Evolutionary conservation across 352 stramenopile genomes (phyloP), one percentile per base, ranked within the genome.

Genomic region (Nothophytophthora sp.): DNA sequence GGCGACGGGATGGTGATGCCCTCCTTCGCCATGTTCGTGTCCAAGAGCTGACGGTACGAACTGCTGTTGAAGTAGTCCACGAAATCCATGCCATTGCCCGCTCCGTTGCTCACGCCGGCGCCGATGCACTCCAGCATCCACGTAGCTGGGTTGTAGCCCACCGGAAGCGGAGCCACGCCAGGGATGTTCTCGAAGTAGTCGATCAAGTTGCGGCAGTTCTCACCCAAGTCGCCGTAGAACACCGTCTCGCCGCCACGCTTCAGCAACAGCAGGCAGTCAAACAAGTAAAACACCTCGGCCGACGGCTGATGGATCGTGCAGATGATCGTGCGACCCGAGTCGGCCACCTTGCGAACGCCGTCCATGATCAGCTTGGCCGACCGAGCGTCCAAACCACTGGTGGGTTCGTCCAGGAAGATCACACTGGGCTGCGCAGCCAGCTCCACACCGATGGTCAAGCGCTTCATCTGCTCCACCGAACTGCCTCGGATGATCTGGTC

Each of bases 231-330:
- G 24, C 73, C 73, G 36, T 63, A 76, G 53, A 65, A 83, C 4
- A 68, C 55, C 2, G 55, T 70, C 44, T 62, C 28, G 16, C 72
- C 69, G 24, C 70, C 70, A 13, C 43, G 38, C 54, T 79, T 59
- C n/a, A 96, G 58, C 3, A 96, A 57, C 40, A 93, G 72, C 9
- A 92, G 24, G 32, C 70, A 69, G 60, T 94, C 81, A 59, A 94
- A 92, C 28, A 80, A 71, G 20, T 78, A 71, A 23, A 96, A 94
- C 2, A 96, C 74, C 37, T 92, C 74, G 6, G 73, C 75, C n/a
- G 70, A 76, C 13, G 88, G 88, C 65, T 97, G 88, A 53, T 97
- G 88, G 60, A 97, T 97, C 15, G 84, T 95, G 29, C 89, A 94
- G 0, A 95, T 61, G 13, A 96, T 76, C 23, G 72, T 86, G 8